Percentiles rank a stretch among this genome's conserved stretches.
These are phyloP conservation scores for Exophiala alcalophila DNA, from an alignment of 2,329 filamentous ascomycete species.

Conservation along the genomic window DNA sequence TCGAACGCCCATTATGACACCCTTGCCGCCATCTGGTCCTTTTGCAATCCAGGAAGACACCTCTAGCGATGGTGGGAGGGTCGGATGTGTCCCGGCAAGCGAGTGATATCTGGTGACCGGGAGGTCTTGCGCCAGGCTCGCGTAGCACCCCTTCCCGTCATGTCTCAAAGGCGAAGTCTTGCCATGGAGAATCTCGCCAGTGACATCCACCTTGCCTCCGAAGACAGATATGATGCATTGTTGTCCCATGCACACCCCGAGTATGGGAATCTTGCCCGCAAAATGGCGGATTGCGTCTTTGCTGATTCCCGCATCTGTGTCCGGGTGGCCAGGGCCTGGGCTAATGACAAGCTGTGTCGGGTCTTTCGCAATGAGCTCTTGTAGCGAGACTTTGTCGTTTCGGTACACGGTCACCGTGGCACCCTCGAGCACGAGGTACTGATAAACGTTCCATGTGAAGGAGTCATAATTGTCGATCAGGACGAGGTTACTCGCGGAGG, in stretches of 20 bases:
- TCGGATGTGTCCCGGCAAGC: slow-evolving; percentile 84
- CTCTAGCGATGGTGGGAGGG: slow-evolving; percentile 79
- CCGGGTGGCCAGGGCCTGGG: slow-evolving; percentile 89
- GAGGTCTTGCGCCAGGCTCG: slow-evolving; percentile 72
- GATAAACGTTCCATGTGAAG: slow-evolving; percentile 99
- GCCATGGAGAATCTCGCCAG: slow-evolving; percentile 93
- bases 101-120: slow-evolving; percentile 96
- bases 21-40: slow-evolving; percentile 70
- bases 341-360: slow-evolving; percentile 94
- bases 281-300: slow-evolving; percentile 89
- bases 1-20: slow-evolving; percentile 93
- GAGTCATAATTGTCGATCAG: slow-evolving; percentile 99
- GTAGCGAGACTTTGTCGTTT: slow-evolving; percentile 85
- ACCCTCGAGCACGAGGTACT: slow-evolving; percentile 95
- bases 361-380: slow-evolving; percentile 76
- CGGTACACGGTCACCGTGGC: slow-evolving; percentile 84
- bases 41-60: slow-evolving; percentile 84
- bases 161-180: slow-evolving; percentile 91
- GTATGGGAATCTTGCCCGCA: slow-evolving; percentile 86
- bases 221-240: slow-evolving; percentile 97
- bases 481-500: slow-evolving; percentile 83
- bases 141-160: slow-evolving; percentile 88
- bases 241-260: slow-evolving; percentile 99
- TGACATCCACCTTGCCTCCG: slow-evolving; percentile 84
- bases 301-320: slow-evolving; percentile 87